phyloP scores from a whole-genome alignment of 106 monocot species.

The Apostasia shenzhenica region DNA sequence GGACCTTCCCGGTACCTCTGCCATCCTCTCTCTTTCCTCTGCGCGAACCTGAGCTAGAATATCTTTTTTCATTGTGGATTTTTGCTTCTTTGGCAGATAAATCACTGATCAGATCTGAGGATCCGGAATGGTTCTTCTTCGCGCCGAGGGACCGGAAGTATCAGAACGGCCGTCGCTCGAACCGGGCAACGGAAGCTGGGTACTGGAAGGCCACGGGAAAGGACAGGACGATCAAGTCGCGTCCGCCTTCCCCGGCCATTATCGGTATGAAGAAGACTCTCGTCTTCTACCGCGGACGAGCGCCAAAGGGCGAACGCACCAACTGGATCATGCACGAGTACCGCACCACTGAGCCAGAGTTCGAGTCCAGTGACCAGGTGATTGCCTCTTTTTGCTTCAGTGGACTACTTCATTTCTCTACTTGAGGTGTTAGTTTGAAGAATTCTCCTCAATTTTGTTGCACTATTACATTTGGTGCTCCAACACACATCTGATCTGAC shows the following conservation, averaged over 20 bases:
- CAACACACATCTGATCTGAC: not conserved
- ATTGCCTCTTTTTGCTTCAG: not conserved
- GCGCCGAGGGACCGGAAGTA: constrained; percentile 34
- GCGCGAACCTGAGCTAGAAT: not conserved
- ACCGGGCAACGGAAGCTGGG: constrained; percentile 64
- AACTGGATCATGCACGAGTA: constrained; percentile 84
- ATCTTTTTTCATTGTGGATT: not conserved
- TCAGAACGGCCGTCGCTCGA: constrained; percentile 27
- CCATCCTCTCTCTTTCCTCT: not conserved
- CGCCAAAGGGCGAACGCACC: constrained; percentile 53
- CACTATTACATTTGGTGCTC: not conserved
- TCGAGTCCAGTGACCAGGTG: constrained; percentile 36
- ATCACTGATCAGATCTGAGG: constrained; percentile 25
- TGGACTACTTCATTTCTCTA: not conserved
- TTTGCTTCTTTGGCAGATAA: constrained; percentile 5
- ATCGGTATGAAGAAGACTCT: constrained; percentile 82
- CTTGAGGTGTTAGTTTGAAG: not conserved
- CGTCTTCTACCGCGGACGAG: constrained; percentile 61
- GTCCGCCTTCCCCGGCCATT: not conserved
- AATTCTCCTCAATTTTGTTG: not conserved
- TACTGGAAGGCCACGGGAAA: constrained; percentile 95
- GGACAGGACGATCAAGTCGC: constrained; percentile 38
- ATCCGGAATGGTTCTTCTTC: constrained; percentile 50
- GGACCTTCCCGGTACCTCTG: constrained; percentile 13
- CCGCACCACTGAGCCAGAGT: constrained; percentile 36